Conservation (phyloP, 2,329 filamentous ascomycete genomes). For the Verticillium dahliae region DNA sequence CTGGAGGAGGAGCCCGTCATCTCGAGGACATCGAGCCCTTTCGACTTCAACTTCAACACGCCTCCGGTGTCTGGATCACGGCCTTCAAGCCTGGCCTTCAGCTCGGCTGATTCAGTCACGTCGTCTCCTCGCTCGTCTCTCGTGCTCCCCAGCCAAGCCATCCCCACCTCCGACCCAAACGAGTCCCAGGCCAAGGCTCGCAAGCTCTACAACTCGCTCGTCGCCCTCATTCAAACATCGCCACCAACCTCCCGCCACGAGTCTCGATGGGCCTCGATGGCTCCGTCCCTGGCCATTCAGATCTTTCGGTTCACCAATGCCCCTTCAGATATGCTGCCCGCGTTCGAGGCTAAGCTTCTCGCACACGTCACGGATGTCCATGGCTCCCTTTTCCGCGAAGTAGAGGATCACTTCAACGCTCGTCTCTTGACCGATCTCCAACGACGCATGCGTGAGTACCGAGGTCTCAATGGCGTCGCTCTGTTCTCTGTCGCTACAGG, state of each 20-base stretch:
- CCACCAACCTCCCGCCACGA: slow-evolving; percentile 31
- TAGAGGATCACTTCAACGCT: slow-evolving; percentile 42
- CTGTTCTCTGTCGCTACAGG: slow-evolving; percentile 51
- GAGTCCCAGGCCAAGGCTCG: slow-evolving; percentile 37
- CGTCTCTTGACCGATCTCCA: slow-evolving; percentile 42
- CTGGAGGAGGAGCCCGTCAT: slow-evolving; percentile 20
- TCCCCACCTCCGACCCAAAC: slow-evolving; percentile 27
- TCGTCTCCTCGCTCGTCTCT: slow-evolving; percentile 46
- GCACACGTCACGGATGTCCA: slow-evolving; percentile 35
- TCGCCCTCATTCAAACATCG: slow-evolving; percentile 48
- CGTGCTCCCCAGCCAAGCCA: slow-evolving; percentile 30
- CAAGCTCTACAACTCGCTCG: slow-evolving; percentile 45
- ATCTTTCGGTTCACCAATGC: slow-evolving; percentile 51
- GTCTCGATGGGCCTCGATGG: slow-evolving; percentile 46
- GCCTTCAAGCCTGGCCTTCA: slow-evolving; percentile 46
- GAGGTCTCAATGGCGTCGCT: slow-evolving; percentile 41
- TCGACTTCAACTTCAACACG: slow-evolving; percentile 43
- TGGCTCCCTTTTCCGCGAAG: slow-evolving; percentile 37
- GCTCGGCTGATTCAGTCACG: slow-evolving; percentile 37
- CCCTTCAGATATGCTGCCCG: slow-evolving; percentile 37
- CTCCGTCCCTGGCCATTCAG: slow-evolving; percentile 47
- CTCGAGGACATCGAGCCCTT: slow-evolving; percentile 20
- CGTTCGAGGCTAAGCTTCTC: slow-evolving; percentile 43
- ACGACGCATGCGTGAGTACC: slow-evolving; percentile 44
- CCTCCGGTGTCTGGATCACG: slow-evolving; percentile 28